These are phyloP conservation scores for Hippophae rhamnoides DNA, from an alignment of 306 rosid genomes.

Conservation along the genomic window DNA sequence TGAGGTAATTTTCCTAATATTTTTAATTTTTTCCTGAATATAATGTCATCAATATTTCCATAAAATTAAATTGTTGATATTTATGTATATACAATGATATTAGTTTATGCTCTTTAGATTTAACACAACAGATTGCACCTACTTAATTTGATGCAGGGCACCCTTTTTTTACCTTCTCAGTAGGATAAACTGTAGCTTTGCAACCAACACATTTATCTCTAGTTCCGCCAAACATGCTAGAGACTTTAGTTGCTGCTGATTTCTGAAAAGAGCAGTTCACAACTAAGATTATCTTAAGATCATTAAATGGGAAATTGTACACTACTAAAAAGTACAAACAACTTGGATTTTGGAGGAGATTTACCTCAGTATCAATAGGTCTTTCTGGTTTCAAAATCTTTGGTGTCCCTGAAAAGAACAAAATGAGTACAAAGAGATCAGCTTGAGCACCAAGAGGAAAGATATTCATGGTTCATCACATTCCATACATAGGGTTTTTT, in stretches of 20 bases:
- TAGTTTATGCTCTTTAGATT: too few species aligned
- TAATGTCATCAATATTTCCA: too few species aligned
- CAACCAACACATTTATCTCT: slow-evolving; percentile 95
- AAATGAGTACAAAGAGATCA: slow-evolving; percentile 8
- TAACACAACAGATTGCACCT: too few species aligned
- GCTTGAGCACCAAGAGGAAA: slow-evolving; percentile 11
- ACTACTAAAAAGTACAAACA: slow-evolving; percentile 4
- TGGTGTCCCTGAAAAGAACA: slow-evolving; percentile 60
- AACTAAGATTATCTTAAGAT: slow-evolving; percentile 12
- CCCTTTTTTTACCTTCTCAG: slow-evolving; percentile 64
- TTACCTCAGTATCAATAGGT: slow-evolving; percentile 60
- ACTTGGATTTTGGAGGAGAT: slow-evolving; percentile 5
- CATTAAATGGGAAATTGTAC: neutral
- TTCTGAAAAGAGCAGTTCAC: slow-evolving; percentile 36
- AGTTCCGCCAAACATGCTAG: slow-evolving; percentile 89
- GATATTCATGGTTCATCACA: neutral
- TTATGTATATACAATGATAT: too few species aligned
- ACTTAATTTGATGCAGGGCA: too few species aligned
- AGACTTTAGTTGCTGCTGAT: slow-evolving; percentile 57
- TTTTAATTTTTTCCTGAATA: too few species aligned
- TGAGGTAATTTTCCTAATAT: too few species aligned
- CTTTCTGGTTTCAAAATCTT: slow-evolving; percentile 81
- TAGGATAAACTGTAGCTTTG: slow-evolving; percentile 84
- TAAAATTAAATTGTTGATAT: too few species aligned
- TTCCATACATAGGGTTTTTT: slow-evolving; percentile 13